Conservation (phyloP, 352 stramenopile species). For the Saprolegnia diclina region DNA sequence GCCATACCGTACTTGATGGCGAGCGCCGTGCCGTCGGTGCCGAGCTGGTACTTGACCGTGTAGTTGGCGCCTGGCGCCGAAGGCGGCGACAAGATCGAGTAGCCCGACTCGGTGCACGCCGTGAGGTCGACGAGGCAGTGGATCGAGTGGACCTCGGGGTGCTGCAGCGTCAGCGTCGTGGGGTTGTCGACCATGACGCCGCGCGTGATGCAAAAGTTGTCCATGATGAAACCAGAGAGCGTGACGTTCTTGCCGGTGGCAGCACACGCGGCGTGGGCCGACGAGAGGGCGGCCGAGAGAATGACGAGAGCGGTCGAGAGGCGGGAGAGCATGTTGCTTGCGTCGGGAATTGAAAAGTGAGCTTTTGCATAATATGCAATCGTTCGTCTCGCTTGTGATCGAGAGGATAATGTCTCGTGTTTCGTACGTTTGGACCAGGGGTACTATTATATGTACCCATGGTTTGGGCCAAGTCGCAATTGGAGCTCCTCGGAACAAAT, state of each 20-base stretch:
- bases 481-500: too few species aligned
- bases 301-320: neutral
- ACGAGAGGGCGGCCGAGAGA: neutral
- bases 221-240: slow-evolving; percentile 34
- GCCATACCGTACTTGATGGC: slow-evolving; percentile 15
- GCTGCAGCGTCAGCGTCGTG: slow-evolving; percentile 23
- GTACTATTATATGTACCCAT: too few species aligned
- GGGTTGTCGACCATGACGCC: slow-evolving; percentile 33
- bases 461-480: too few species aligned
- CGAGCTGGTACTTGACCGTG: slow-evolving; percentile 12
- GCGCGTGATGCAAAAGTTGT: slow-evolving; percentile 34
- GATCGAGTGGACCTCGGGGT: slow-evolving; percentile 31
- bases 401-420: too few species aligned
- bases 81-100: slow-evolving; percentile 27
- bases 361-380: neutral
- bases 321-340: neutral
- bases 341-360: neutral
- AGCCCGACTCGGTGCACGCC: slow-evolving; percentile 28
- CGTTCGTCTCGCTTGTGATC: neutral
- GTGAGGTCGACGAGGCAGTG: slow-evolving; percentile 35
- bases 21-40: slow-evolving; percentile 4
- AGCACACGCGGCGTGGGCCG: neutral
- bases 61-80: neutral
- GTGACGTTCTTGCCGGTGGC: slow-evolving; percentile 12
- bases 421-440: too few species aligned